These are phyloP conservation scores for Pyrus betulifolia DNA, from an alignment of 306 rosid genomes.

Conservation along the genomic window DNA sequence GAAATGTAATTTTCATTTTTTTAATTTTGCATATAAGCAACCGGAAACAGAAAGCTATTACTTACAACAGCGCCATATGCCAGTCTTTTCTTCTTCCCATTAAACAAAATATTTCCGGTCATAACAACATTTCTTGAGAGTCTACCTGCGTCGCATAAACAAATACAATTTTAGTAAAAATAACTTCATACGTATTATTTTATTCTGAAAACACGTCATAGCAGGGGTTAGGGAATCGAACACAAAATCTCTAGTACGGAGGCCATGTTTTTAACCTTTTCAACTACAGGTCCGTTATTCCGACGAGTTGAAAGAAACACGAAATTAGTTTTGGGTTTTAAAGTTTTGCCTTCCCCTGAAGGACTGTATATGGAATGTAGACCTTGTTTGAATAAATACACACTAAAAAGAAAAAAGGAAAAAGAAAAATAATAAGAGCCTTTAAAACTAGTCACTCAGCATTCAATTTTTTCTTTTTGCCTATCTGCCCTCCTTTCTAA, in stretches of 20 bases:
- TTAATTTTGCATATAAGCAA: not conserved
- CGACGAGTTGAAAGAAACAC: no score
- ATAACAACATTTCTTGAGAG: not conserved
- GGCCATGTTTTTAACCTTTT: no score
- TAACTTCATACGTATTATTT: not conserved
- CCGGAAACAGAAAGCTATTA: not conserved
- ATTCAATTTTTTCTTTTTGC: not conserved
- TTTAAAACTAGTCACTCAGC: not conserved
- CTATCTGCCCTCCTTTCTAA: not conserved
- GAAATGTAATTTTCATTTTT: not conserved
- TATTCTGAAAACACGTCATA: no score
- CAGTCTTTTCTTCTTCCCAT: not conserved
- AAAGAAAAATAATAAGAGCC: not conserved
- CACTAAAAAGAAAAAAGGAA: no score
- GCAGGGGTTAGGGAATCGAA: no score
- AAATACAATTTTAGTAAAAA: not conserved
- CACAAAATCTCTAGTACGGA: no score
- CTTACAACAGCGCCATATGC: not conserved
- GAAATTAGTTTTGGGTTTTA: no score
- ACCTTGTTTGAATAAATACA: no score
- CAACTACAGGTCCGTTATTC: no score
- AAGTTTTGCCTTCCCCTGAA: no score
- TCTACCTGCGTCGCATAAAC: not conserved
- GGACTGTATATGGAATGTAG: no score
- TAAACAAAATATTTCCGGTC: not conserved